phyloP scores from a whole-genome alignment of 1,139 yeast genomes.

The Sugiyamaella pinicola region DNA sequence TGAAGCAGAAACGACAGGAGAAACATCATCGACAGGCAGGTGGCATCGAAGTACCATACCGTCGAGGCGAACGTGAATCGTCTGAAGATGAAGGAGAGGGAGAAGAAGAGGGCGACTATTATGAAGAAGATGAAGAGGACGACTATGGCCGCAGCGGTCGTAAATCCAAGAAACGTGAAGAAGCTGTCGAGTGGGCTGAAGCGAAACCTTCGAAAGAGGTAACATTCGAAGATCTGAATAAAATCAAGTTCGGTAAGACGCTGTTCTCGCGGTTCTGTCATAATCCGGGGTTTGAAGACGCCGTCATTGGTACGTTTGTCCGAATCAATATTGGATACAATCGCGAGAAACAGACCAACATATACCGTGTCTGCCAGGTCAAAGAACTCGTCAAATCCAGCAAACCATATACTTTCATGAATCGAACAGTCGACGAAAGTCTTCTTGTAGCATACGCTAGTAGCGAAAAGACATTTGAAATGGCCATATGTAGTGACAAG shows the following conservation, averaged over 20 bases:
- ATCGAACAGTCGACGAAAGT: slow-evolving; percentile 44
- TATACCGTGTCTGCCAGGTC: slow-evolving; percentile 82
- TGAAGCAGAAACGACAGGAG: slow-evolving; percentile 80
- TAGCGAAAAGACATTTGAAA: slow-evolving; percentile 70
- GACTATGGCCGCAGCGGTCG: slow-evolving; percentile 32
- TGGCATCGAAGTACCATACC: slow-evolving; percentile 29
- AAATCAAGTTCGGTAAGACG: slow-evolving; percentile 73
- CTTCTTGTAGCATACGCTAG: slow-evolving; percentile 64
- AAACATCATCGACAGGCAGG: slow-evolving; percentile 44
- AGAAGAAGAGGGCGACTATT: not conserved
- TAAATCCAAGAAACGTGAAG: slow-evolving; percentile 32
- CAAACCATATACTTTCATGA: slow-evolving; percentile 55
- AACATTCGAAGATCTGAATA: slow-evolving; percentile 62
- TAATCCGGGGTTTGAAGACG: slow-evolving; percentile 75
- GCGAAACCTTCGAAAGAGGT: slow-evolving; percentile 44
- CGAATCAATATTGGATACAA: slow-evolving; percentile 78
- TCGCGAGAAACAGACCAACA: slow-evolving; percentile 60
- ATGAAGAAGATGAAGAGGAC: slow-evolving; percentile 16
- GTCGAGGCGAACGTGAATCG: slow-evolving; percentile 32
- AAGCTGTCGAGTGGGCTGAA: slow-evolving; percentile 57
- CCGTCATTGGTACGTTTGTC: slow-evolving; percentile 73
- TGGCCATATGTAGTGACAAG: slow-evolving; percentile 78
- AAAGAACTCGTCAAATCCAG: slow-evolving; percentile 60
- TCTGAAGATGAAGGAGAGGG: slow-evolving; percentile 36
- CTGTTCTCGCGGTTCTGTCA: slow-evolving; percentile 74